phyloP scores from a whole-genome alignment of 495 filamentous ascomycete genomes.

The Lineolata rhizophorae region DNA sequence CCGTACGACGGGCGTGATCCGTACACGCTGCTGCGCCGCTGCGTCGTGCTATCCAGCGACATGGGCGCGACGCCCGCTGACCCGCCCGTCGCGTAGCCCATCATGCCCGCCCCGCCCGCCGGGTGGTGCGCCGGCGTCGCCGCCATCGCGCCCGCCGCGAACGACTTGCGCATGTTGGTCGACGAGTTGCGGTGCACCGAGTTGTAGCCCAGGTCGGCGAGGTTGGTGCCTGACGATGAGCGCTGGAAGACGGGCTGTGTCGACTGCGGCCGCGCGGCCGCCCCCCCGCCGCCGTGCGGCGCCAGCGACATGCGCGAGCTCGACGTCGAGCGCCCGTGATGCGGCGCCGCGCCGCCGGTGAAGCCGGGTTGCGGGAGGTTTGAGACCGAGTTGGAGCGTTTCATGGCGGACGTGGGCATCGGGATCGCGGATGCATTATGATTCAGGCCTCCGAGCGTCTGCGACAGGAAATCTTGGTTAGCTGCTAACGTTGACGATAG shows the following conservation, averaged over 20 bases:
- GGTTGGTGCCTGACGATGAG: slow-evolving; percentile 54
- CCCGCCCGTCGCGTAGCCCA: too few species aligned
- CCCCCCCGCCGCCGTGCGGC: too few species aligned
- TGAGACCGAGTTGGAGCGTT: slow-evolving; percentile 71
- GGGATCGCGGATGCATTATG: slow-evolving; percentile 56
- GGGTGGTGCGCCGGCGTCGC: too few species aligned
- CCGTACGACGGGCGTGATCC: slow-evolving; percentile 36
- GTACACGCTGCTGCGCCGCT: slow-evolving; percentile 76
- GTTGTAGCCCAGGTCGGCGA: slow-evolving; percentile 56
- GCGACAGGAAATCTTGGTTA: too few species aligned
- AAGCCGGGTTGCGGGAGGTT: slow-evolving; percentile 38
- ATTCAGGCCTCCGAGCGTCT: slow-evolving; percentile 63
- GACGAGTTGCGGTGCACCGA: slow-evolving; percentile 76
- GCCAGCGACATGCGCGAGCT: slow-evolving; percentile 73
- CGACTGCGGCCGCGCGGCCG: too few species aligned
- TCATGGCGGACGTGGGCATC: slow-evolving; percentile 83
- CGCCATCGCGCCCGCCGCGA: slow-evolving; percentile 33
- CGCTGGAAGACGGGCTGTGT: slow-evolving; percentile 70
- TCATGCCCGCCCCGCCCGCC: too few species aligned
- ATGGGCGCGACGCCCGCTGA: slow-evolving; percentile 6
- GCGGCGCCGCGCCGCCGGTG: slow-evolving; percentile 29
- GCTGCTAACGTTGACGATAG: slow-evolving; percentile 1
- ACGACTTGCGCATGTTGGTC: slow-evolving; percentile 44
- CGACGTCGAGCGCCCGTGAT: slow-evolving; percentile 57
- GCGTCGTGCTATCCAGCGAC: slow-evolving; percentile 25